Percentiles rank a stretch among this genome's conserved stretches.
Evolutionary conservation across 192 early-diverging fungal species (phyloP).

Genomic region (Allomyces javanicus): DNA sequence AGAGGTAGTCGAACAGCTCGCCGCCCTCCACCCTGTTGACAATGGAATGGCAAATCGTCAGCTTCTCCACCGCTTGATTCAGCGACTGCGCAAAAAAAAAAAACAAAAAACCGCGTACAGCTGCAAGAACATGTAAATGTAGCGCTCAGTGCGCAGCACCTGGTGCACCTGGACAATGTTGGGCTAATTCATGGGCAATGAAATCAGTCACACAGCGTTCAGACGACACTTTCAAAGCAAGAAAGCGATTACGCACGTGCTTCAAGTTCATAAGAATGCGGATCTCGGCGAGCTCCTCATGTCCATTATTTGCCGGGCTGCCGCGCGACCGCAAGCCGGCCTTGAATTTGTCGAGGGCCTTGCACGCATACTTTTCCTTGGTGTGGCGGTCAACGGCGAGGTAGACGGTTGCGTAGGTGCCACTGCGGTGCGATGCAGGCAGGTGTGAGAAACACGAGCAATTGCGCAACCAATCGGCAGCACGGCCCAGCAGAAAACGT

Average conservation of each 20-base stretch:
- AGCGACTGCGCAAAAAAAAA: neutral
- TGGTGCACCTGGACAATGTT: slow-evolving; percentile 50
- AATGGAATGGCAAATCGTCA: no score
- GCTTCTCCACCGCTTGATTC: no score
- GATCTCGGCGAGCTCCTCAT: neutral
- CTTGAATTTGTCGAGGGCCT: neutral
- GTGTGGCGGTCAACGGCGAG: neutral
- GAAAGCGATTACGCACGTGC: neutral
- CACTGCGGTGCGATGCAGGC: neutral
- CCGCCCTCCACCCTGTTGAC: slow-evolving; percentile 46
- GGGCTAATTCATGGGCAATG: slow-evolving; percentile 7
- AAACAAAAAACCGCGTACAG: slow-evolving; percentile 12
- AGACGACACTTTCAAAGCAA: no score
- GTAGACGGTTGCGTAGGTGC: neutral
- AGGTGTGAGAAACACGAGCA: no score
- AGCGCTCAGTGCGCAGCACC: slow-evolving; percentile 31
- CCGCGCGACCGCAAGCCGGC: neutral
- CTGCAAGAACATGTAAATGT: slow-evolving; percentile 57
- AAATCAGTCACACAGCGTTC: no score
- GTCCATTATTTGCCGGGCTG: neutral
- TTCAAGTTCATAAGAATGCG: neutral
- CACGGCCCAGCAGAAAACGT: no score
- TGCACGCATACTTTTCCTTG: neutral
- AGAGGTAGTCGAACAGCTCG: slow-evolving; percentile 73
- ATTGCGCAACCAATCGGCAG: no score